Base-by-base conservation (phyloP, 192 early-diverging fungal genomes). In the Coemansia sp. region DNA sequence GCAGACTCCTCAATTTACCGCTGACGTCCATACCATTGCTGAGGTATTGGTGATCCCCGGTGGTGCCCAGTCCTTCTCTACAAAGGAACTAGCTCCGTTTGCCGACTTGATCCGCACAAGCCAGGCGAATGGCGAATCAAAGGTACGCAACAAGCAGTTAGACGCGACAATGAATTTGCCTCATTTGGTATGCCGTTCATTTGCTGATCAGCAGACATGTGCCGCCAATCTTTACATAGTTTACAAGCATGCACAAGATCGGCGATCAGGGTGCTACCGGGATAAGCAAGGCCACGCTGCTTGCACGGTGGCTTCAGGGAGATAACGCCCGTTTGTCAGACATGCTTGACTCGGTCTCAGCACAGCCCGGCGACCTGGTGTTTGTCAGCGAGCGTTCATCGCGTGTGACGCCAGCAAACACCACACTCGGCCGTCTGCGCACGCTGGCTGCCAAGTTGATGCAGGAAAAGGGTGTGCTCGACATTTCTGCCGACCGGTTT, bases 391-490 rank as follows among this genome's bases (percentile, higher is more conserved):
- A 73, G 52, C 70, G 82, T 14, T 67, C 71, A 15, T 14, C 66
- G 9, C 53, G 67, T 47, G 65, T 72, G 2, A 76, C 75, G 1
- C 77, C 77, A 1, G 83, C 71, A 39, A 85, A 84, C 35, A 90
- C 88, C 12, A 73, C 84, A 0, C 69, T 90, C 8, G 89, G 89
- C 3, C 78, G 87, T 35, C 57, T 85, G 21, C 81, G 89, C n/a
- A 69, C 84, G 48, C 63, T 82, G 24, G 59, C 82, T 5, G 86
- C 86, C 3, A 81, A 69, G 25, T 7, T 75, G 11, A 61, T 93
- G 17, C 76, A 86, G 5, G 63, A 69, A 1, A 70, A 75, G 84
- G 86, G 85, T 3, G 14, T 66, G 45, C 56, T 89, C 22, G 48
- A 65, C 8, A 83, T 89, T 35, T 72, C 81, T 9, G 61, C 66